Base-by-base conservation (phyloP, 208 protist genomes). In the Leishmania aethiopica region DNA sequence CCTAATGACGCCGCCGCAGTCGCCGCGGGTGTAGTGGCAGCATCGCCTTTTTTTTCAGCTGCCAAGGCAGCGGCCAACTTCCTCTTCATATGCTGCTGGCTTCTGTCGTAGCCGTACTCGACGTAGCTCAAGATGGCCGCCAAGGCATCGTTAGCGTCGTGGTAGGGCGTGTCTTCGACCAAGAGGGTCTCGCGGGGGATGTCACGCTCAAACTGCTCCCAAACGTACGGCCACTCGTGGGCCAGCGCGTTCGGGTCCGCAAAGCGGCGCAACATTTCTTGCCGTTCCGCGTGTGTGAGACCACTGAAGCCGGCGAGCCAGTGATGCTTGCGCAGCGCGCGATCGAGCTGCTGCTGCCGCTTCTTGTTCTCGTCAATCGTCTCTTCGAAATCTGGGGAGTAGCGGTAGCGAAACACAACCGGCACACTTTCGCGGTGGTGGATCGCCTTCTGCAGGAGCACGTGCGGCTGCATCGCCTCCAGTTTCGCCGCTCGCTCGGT, bases 151-250 rank as follows among this genome's bases (percentile, higher is more conserved):
- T 86, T 71, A 28, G 88, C 66, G 49, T 88, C 72, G 84, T 59
- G 82, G 82, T 89, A 87, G 49, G 72, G 77, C 32, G 55, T 75
- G 53, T 82, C 83, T 49, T 91, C 87, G n/a, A 93, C 83, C 78
- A 91, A 84, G 64, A 93, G 84, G 8, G 84, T 84, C 76, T 93
- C 88, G 37, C 90, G 90, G 10, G 83, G 84, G 22, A 93, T 74
- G 77, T 93, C 90, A 62, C 90, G 86, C 77, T 81, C 82, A 40
- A 93, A 91, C 78, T 93, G 90, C 57, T 90, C 86, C 83, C 87
- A 93, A 66, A 93, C 90, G 60, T 87, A 91, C 7, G 71, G 75
- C 88, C 90, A 93, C 77, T 91, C 88, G 19, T 49, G 64, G 22
- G 77, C 78, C 37, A 86, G 72, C 40, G 82, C 75, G 82, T 82